These are phyloP conservation scores for Pseudocercospora cruenta DNA, from an alignment of 2,329 filamentous ascomycete genomes.

Conservation along the genomic window DNA sequence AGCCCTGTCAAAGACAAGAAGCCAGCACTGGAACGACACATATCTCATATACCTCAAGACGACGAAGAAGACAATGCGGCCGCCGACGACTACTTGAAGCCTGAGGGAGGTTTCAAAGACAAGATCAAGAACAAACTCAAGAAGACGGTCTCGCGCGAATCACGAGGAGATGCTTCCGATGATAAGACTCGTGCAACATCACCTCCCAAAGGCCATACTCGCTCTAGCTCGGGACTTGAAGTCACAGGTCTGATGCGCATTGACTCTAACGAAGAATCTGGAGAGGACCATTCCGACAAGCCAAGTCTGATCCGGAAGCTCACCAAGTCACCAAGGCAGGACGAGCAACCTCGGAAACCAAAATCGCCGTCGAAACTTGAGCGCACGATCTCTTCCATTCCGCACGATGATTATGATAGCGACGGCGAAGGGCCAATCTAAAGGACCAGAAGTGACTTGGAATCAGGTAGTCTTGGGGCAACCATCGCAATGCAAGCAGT, in stretches of 20 bases:
- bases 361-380: constrained; percentile 15
- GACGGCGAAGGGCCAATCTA: constrained; percentile 8
- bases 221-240: constrained; percentile 13
- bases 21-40: constrained; percentile 18
- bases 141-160: constrained; percentile 10
- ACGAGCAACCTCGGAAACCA: constrained; percentile 7
- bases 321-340: constrained; percentile 11
- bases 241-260: constrained; percentile 12
- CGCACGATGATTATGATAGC: constrained; percentile 24
- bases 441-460: neutral
- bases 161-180: neutral
- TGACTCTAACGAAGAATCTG: constrained; percentile 1
- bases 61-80: constrained; percentile 8
- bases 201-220: neutral
- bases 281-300: neutral
- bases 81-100: neutral
- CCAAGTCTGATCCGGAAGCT: constrained; percentile 3
- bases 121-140: constrained; percentile 17
- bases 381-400: constrained; percentile 24
- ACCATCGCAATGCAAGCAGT: neutral
- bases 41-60: constrained; percentile 20
- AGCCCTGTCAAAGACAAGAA: constrained; percentile 10
- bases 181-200: neutral
- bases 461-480: neutral
- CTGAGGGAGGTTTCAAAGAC: constrained; percentile 5